A percentile compares a stretch with the other conserved stretches of the same genome.
phyloP scores from a whole-genome alignment of 2,329 filamentous ascomycete species.

The Beauveria australis region DNA sequence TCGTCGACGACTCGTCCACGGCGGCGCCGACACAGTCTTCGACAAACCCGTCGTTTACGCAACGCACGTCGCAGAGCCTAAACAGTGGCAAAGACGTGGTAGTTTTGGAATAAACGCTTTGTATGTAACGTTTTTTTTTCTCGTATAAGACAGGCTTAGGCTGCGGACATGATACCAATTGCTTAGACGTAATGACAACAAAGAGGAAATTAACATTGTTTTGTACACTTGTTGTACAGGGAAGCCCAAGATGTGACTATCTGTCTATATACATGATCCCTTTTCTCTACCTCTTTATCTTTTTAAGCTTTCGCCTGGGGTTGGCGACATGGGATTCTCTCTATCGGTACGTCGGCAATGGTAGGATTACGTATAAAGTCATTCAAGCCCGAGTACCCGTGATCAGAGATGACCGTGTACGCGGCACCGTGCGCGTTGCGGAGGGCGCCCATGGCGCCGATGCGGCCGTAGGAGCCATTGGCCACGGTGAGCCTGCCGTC shows the following conservation, averaged over 20 bases:
- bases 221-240: not conserved
- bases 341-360: not conserved
- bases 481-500: conserved; percentile 56
- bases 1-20: conserved; percentile 4
- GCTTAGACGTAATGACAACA: not conserved
- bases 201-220: not conserved
- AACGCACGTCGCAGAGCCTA: not conserved
- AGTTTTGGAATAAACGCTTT: conserved; percentile 5
- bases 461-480: conserved; percentile 44
- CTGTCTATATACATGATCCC: not conserved
- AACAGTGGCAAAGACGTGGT: conserved; percentile 1
- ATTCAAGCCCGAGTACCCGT: conserved; percentile 23
- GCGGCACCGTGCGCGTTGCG: conserved; percentile 42
- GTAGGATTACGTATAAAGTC: conserved; percentile 15
- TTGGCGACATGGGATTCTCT: not conserved
- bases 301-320: not conserved
- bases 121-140: not conserved
- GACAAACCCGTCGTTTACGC: not conserved
- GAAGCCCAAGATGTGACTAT: not conserved
- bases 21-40: not conserved
- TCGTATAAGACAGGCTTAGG: not conserved
- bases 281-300: not conserved
- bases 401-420: conserved; percentile 23
- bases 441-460: conserved; percentile 44
- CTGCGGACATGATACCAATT: conserved; percentile 6